Percentiles rank a stretch among this genome's conserved stretches.
These are phyloP conservation scores for Nematocida ausubeli DNA, from an alignment of 371 early-diverging fungal species.

Conservation along the genomic window DNA sequence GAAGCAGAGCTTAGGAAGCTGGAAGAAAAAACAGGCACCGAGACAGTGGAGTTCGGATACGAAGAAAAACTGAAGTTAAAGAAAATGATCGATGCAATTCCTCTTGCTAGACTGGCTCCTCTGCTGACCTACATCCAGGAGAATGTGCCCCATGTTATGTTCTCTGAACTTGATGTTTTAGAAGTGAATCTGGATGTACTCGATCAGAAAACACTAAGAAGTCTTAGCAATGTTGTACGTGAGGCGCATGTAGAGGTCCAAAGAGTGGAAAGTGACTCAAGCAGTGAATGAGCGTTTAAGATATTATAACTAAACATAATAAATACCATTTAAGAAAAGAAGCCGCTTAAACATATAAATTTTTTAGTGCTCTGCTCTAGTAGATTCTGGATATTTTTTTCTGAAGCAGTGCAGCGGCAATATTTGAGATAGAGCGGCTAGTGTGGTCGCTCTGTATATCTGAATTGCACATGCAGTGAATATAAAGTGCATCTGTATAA, in stretches of 20 bases:
- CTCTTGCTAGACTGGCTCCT: slow-evolving; percentile 1
- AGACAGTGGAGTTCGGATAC: slow-evolving; percentile 15
- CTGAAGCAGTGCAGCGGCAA: too few relatives aligned
- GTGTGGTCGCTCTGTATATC: too few relatives aligned
- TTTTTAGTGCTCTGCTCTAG: too few relatives aligned
- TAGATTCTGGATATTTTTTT: too few relatives aligned
- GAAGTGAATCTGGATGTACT: slow-evolving; percentile 43
- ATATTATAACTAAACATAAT: too few relatives aligned
- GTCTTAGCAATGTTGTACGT: slow-evolving; percentile 20
- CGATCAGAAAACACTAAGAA: slow-evolving; percentile 19
- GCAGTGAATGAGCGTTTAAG: slow-evolving; percentile 48
- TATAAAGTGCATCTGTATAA: too few relatives aligned
- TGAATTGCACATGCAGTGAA: too few relatives aligned
- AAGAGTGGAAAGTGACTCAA: slow-evolving; percentile 49
- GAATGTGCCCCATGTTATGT: slow-evolving; percentile 35
- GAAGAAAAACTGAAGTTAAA: slow-evolving; percentile 48
- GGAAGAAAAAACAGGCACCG: slow-evolving; percentile 43
- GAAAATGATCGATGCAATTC: slow-evolving; percentile 26
- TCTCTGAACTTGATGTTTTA: slow-evolving; percentile 26
- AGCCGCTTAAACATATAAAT: too few relatives aligned
- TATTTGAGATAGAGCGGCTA: too few relatives aligned
- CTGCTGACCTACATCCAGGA: slow-evolving; percentile 30
- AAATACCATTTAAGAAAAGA: too few relatives aligned
- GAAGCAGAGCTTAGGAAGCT: slow-evolving; percentile 59
- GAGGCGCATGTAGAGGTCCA: slow-evolving; percentile 44